Base-by-base conservation (phyloP, 495 filamentous ascomycete genomes). In the Trichoderma virens region DNA sequence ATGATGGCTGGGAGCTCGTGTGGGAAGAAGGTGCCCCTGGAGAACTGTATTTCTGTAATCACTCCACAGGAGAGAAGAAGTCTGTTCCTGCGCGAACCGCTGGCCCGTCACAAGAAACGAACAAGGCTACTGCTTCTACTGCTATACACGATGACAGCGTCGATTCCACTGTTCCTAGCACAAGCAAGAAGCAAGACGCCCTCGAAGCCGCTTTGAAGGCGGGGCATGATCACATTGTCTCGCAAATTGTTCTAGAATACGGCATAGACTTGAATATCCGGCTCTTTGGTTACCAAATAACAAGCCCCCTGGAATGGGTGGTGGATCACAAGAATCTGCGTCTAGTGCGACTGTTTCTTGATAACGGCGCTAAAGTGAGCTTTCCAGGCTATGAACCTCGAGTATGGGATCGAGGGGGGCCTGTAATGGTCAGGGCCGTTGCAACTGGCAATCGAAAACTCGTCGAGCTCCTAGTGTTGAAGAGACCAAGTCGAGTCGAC, bases 221-320 rank as follows among this genome's bases (percentile, higher is more conserved):
- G 11, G 62, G 62, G 11, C 32, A 64, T 34, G 56, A 35, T 30
- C 47, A 23, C 45, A 64, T 64, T 16, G 62, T 63, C 23, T 63
- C 28, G 11, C 62, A 63, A 31, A 30, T 47, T 25, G 20, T 63
- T 8, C 28, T 62, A 13, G 61, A 18, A 31, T 59, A 51, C 18
- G 62, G 56, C 56, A 35, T 64, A 32, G 30, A 59, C 20, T 34
- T 64, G 20, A 64, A 64, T 25, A 20, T 47, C 4, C 43, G 43
- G 18, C 43, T 47, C 43, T 47, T 47, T 47, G 43, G n/a, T 0
- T 47, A 25, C 8, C 5, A 23, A 8, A 2, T 20, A 1, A 20
- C 5, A 47, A 47, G 43, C n/a, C 43, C 43, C 43, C n/a, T 47
- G 18, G 43, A 20, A 47, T 47, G 43, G 43, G 3, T n/a, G 9